Evolutionary conservation across 2,329 filamentous ascomycete species (phyloP), one percentile per base, ranked within the genome.

Genomic region (Fusarium sarcochroum): DNA sequence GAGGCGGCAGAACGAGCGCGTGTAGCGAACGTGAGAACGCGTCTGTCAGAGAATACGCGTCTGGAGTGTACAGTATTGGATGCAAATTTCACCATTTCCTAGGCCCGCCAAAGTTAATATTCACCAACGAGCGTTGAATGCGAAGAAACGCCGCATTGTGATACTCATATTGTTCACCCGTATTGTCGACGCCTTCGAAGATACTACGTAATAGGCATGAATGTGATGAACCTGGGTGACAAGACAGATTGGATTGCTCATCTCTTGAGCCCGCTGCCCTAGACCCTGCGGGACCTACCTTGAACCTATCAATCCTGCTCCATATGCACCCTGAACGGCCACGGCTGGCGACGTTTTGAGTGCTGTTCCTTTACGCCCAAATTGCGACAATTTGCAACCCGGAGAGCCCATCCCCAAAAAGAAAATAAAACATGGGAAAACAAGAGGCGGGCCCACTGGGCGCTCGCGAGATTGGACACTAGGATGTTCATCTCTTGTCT

Each of bases 351-450:
- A 40, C 40, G 47, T 58, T 42, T 34, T 51, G 58, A 34, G 46
- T 35, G 51, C 25, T 37, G 32, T 47, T 35, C 37, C 41, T 27
- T 38, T 54, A 30, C 35, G 55, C 54, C 49, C 53, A 69, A 68
- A 69, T 69, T 69, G 37, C 61, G 50, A 68, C 58, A 69, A 69
- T 67, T 70, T 69, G 35, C 41, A 58, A 32, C 27, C 40, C 51
- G 52, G 61, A 65, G 55, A 63, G 44, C 51, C 51, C 53, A 67
- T 55, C 48, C 62, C 62, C 51, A 38, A 69, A 70, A 63, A 54
- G 56, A 63, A 55, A 44, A 50, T 42, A 51, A 56, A 69, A 66
- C 65, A 56, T 40, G 25, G 58, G 45, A 58, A 63, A 58, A 66
- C 47, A 47, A 30, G 49, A 58, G 60, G 45, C 40, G 49, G 50